These are phyloP conservation scores for Erodium maritimum DNA, from an alignment of 345 rosid species.

Conservation along the genomic window DNA sequence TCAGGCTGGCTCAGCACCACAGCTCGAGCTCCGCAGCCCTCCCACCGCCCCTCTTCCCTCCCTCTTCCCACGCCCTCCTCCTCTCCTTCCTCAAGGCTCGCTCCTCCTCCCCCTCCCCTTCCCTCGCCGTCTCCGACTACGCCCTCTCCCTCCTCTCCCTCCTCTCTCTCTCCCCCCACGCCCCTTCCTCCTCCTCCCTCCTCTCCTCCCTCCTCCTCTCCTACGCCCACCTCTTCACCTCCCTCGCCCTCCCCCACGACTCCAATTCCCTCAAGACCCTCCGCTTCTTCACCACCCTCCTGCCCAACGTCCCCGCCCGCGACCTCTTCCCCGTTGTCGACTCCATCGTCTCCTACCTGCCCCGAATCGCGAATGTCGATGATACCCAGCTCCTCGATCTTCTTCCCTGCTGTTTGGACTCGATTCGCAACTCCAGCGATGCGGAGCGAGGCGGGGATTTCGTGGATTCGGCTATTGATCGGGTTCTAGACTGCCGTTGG, in stretches of 20 bases:
- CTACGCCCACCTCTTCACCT: constrained; percentile 38
- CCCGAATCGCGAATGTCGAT: constrained; percentile 24
- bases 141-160: constrained; percentile 45
- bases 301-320: constrained; percentile 19
- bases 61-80: constrained; percentile 35
- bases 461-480: constrained; percentile 28
- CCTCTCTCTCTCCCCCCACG: constrained; percentile 39
- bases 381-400: constrained; percentile 70
- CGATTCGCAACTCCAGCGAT: constrained; percentile 24
- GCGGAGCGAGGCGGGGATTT: constrained; percentile 27
- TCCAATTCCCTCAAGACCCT: constrained; percentile 48
- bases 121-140: constrained; percentile 49
- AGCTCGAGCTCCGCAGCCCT: constrained; percentile 20
- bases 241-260: constrained; percentile 45
- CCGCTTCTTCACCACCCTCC: constrained; percentile 34
- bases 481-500: constrained; percentile 42
- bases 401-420: constrained; percentile 46
- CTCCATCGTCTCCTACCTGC: constrained; percentile 19
- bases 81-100: constrained; percentile 46
- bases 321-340: constrained; percentile 35
- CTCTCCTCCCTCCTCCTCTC: constrained; percentile 51
- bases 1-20: constrained; percentile 36
- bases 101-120: constrained; percentile 38
- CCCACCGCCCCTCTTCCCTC: constrained; percentile 39
- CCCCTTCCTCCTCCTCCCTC: constrained; percentile 36